Percentiles rank a stretch among this genome's conserved stretches.
These are phyloP conservation scores for Umbelopsis sp. DNA, from an alignment of 192 early-diverging fungal genomes.

Conservation along the genomic window DNA sequence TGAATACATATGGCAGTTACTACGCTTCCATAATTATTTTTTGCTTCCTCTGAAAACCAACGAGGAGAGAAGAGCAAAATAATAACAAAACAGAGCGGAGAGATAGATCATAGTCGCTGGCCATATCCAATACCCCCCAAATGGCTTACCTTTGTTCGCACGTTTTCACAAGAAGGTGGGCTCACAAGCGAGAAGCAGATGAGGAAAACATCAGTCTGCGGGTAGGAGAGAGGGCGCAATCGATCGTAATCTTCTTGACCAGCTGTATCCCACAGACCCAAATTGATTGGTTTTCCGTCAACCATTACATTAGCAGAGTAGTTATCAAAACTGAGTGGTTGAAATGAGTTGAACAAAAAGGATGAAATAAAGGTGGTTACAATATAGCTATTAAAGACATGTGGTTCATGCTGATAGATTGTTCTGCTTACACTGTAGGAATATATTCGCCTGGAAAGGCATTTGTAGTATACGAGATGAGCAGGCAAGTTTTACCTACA, in stretches of 20 bases:
- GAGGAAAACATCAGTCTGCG: slow-evolving; percentile 65
- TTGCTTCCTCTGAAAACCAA: too few species aligned
- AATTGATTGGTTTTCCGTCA: slow-evolving; percentile 90
- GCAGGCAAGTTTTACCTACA: slow-evolving; percentile 93
- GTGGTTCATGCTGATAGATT: neutral
- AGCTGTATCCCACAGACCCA: slow-evolving; percentile 93
- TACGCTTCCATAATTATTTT: too few species aligned
- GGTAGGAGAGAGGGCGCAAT: slow-evolving; percentile 88
- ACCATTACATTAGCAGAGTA: slow-evolving; percentile 96
- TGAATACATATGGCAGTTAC: neutral
- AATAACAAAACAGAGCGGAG: too few species aligned
- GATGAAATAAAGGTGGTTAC: neutral
- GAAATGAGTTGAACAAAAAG: slow-evolving; percentile 52
- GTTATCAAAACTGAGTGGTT: slow-evolving; percentile 77
- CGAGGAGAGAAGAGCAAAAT: too few species aligned
- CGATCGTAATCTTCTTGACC: slow-evolving; percentile 95
- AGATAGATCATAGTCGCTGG: too few species aligned
- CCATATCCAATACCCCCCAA: too few species aligned
- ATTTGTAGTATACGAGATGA: slow-evolving; percentile 99
- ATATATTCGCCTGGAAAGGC: slow-evolving; percentile 99
- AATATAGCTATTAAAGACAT: neutral
- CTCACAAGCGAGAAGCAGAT: slow-evolving; percentile 34
- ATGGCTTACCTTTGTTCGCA: slow-evolving; percentile 30
- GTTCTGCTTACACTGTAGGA: slow-evolving; percentile 97
- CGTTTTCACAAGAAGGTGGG: slow-evolving; percentile 32